Evolutionary conservation across 2,329 filamentous ascomycete species (phyloP).

Genomic region (Penicillium sp.): DNA sequence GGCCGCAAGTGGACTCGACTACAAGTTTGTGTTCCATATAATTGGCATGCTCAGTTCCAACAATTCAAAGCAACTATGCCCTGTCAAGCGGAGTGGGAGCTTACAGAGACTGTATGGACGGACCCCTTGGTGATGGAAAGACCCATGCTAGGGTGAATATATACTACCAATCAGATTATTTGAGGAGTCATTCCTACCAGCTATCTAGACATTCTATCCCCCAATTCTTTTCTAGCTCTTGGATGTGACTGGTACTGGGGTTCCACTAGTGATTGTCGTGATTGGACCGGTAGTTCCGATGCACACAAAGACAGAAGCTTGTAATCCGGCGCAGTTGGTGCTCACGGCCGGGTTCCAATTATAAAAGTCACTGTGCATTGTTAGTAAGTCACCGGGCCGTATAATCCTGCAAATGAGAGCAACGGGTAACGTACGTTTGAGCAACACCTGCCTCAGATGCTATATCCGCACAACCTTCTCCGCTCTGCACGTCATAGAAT

Average conservation of each 20-base stretch:
- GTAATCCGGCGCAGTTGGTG: neutral
- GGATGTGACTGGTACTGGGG: neutral
- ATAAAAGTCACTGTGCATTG: constrained; percentile 1
- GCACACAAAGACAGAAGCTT: constrained; percentile 1
- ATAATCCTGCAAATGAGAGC: neutral
- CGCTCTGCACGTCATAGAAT: neutral
- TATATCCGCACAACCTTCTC: neutral
- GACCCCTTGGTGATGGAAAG: neutral
- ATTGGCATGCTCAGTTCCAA: neutral
- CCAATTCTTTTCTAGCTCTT: neutral
- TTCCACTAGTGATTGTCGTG: constrained; percentile 1
- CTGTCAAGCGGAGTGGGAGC: neutral
- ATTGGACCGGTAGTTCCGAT: constrained; percentile 1
- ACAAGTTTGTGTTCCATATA: neutral
- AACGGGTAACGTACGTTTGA: neutral
- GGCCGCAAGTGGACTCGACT: neutral
- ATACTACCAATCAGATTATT: too few species aligned
- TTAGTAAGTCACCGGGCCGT: neutral
- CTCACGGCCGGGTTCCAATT: neutral
- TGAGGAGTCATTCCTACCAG: neutral
- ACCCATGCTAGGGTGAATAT: too few species aligned
- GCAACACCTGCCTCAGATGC: neutral
- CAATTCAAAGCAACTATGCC: neutral
- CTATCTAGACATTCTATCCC: neutral
- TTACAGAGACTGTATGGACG: neutral